Percentiles rank a stretch among this genome's conserved stretches.
These are phyloP conservation scores for Pseudopyricularia javanii DNA, from an alignment of 2,329 filamentous ascomycete species.

Conservation along the genomic window DNA sequence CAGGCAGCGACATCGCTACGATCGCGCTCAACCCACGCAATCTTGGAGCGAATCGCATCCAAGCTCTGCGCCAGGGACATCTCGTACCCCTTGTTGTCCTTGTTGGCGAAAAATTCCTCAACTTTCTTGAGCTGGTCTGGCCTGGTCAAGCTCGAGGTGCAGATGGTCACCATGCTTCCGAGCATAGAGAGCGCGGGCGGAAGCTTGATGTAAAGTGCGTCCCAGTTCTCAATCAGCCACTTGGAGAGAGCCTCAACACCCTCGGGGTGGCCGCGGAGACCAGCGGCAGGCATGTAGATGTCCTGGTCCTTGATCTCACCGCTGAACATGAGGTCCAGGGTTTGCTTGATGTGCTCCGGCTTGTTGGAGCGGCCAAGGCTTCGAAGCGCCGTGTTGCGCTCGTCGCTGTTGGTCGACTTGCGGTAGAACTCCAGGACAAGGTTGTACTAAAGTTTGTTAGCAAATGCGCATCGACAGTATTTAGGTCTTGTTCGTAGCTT, in stretches of 20 bases:
- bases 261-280: conserved; percentile 62
- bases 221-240: conserved; percentile 85
- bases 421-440: conserved; percentile 64
- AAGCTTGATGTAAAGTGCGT: conserved; percentile 65
- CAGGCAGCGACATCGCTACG: conserved; percentile 49
- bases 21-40: conserved; percentile 69
- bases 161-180: conserved; percentile 70
- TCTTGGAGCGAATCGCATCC: conserved; percentile 76
- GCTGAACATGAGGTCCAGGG: conserved; percentile 61
- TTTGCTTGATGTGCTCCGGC: conserved; percentile 69
- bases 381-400: conserved; percentile 84
- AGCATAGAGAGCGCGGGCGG: conserved; percentile 82
- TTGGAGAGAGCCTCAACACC: conserved; percentile 71
- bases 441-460: conserved; percentile 46
- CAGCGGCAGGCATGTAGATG: conserved; percentile 76
- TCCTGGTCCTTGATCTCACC: conserved; percentile 88
- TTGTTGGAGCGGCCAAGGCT: conserved; percentile 67
- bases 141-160: conserved; percentile 68
- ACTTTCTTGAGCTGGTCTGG: conserved; percentile 65
- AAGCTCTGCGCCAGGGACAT: conserved; percentile 80
- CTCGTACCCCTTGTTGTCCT: conserved; percentile 77
- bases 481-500: conserved; percentile 11
- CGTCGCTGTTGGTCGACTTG: conserved; percentile 64
- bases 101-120: conserved; percentile 66
- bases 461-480: not conserved